Percentiles rank a stretch among this genome's conserved stretches.
phyloP scores from a whole-genome alignment of 108 stramenopile species.

The Skeletonema potamos region DNA sequence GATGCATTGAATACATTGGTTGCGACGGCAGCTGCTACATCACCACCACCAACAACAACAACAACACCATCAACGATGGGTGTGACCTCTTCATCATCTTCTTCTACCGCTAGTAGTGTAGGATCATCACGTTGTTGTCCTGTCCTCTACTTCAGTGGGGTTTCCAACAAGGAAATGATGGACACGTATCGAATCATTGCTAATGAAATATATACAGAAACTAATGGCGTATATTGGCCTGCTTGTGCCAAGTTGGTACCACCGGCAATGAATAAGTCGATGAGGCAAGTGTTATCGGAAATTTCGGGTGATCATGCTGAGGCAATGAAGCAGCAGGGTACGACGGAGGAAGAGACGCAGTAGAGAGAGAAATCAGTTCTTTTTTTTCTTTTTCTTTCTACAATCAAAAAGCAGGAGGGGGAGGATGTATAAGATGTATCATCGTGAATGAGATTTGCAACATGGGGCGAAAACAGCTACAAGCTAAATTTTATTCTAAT shows the following conservation, averaged over 20 bases:
- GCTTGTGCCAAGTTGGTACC: slow-evolving; percentile 79
- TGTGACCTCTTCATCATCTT: neutral
- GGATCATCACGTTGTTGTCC: too few relatives aligned
- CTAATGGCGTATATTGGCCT: slow-evolving; percentile 38
- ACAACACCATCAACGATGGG: neutral
- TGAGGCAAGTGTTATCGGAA: slow-evolving; percentile 63
- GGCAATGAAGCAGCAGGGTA: slow-evolving; percentile 47
- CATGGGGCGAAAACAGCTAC: neutral
- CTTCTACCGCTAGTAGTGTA: too few relatives aligned
- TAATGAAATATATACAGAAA: slow-evolving; percentile 67
- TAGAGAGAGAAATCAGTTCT: too few relatives aligned
- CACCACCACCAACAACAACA: neutral
- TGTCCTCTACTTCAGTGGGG: slow-evolving; percentile 68
- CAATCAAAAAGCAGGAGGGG: neutral
- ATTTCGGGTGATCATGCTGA: slow-evolving; percentile 74
- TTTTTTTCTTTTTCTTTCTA: too few relatives aligned
- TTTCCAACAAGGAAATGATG: slow-evolving; percentile 78
- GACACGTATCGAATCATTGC: slow-evolving; percentile 60
- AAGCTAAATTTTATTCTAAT: neutral
- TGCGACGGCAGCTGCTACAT: neutral
- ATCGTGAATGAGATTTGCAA: neutral
- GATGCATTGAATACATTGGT: slow-evolving; percentile 44
- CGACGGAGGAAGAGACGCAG: neutral
- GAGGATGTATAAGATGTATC: neutral
- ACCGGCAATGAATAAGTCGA: slow-evolving; percentile 60